These are phyloP conservation scores for Acmispon strigosus DNA, from an alignment of 306 rosid species.

Conservation along the genomic window DNA sequence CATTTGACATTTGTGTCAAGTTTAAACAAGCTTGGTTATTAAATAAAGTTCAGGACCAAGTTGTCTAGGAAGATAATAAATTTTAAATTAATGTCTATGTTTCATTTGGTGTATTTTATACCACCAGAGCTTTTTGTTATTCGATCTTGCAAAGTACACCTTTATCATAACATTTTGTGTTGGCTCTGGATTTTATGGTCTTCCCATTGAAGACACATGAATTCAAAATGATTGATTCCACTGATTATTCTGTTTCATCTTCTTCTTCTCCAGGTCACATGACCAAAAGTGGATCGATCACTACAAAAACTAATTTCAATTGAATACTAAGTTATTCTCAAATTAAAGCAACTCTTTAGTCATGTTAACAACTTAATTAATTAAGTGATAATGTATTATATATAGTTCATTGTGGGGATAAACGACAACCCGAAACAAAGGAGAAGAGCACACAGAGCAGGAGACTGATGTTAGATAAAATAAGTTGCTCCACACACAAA, in stretches of 20 bases:
- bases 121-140: not conserved
- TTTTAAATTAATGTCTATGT: not conserved
- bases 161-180: not conserved
- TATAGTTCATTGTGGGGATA: not conserved
- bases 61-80: not conserved
- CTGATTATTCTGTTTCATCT: not conserved
- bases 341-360: not conserved
- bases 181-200: constrained; percentile 26
- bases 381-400: not conserved
- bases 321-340: not conserved
- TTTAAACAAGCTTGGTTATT: not conserved
- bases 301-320: not conserved
- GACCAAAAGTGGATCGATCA: constrained; percentile 17
- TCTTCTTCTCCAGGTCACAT: not conserved
- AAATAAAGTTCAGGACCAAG: not conserved
- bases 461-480: not conserved
- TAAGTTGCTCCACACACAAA: not conserved
- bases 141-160: not conserved
- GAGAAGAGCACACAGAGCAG: not conserved
- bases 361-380: not conserved
- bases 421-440: constrained; percentile 17
- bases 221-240: constrained; percentile 24
- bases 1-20: too few relatives aligned
- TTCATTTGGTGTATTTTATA: not conserved
- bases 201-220: constrained; percentile 28